Conservation (phyloP, 2,329 filamentous ascomycete species). For the Basipetospora chlamydospora region DNA sequence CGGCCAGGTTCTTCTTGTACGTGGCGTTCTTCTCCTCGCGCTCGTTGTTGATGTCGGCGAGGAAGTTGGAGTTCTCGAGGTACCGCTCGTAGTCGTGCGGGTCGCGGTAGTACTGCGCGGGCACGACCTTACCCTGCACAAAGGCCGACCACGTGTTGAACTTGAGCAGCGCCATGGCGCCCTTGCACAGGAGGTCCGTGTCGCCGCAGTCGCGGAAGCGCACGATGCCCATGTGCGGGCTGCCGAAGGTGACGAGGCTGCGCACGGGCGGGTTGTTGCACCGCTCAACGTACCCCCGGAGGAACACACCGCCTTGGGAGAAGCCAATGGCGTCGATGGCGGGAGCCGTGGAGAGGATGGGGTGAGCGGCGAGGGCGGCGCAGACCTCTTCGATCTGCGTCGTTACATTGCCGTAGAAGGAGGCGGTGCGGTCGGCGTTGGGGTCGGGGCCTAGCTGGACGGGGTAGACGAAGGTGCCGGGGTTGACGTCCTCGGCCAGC, state of each 20-base stretch:
- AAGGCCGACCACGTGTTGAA: conserved; percentile 67
- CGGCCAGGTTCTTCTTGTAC: conserved; percentile 58
- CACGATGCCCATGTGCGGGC: conserved; percentile 82
- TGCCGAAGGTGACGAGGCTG: conserved; percentile 76
- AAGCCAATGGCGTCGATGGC: conserved; percentile 87
- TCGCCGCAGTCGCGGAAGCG: conserved; percentile 61
- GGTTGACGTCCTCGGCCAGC: conserved; percentile 59
- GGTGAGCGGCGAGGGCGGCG: conserved; percentile 57
- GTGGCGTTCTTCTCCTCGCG: conserved; percentile 53
- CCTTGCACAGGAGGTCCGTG: conserved; percentile 67
- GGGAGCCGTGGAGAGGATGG: conserved; percentile 66
- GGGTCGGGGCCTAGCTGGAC: conserved; percentile 56
- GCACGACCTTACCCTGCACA: conserved; percentile 69
- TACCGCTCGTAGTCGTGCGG: conserved; percentile 55
- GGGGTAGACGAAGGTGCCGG: conserved; percentile 72
- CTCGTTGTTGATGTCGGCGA: conserved; percentile 97
- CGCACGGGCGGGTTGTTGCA: conserved; percentile 66
- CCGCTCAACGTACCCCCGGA: conserved; percentile 79
- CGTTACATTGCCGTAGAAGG: conserved; percentile 84
- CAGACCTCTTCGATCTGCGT: conserved; percentile 66
- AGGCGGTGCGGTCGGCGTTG: conserved; percentile 59
- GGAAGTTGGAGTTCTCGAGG: conserved; percentile 67
- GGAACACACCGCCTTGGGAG: conserved; percentile 89
- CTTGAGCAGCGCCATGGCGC: conserved; percentile 62
- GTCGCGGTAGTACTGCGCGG: conserved; percentile 88